A percentile compares a stretch with the other conserved stretches of the same genome.
Conservation (phyloP, 768 basidiomycete genomes). For the Chalciporus sphaerocephalus region DNA sequence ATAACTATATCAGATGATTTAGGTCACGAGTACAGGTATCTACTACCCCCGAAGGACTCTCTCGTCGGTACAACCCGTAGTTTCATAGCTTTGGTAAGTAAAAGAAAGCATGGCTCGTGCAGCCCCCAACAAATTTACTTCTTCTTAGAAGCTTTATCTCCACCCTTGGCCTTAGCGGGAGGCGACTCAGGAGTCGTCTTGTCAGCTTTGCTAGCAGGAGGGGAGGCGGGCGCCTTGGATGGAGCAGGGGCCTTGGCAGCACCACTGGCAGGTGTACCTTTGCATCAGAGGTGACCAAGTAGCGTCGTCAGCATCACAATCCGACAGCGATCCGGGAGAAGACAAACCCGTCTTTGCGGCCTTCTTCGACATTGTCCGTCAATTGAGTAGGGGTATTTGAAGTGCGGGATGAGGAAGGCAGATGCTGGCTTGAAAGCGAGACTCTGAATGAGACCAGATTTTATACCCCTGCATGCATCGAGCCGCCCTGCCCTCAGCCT, state of each 20-base stretch:
- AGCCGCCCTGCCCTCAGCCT: constrained; percentile 28
- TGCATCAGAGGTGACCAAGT: neutral
- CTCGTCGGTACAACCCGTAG: neutral
- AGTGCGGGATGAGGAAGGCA: constrained; percentile 2
- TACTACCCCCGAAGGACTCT: neutral
- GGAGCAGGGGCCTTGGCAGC: constrained; percentile 19
- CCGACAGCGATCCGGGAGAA: neutral
- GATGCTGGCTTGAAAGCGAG: neutral
- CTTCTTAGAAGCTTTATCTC: constrained; percentile 28
- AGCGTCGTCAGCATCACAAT: constrained; percentile 13
- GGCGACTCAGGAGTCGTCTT: constrained; percentile 23
- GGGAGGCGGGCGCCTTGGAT: constrained; percentile 17
- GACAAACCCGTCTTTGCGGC: constrained; percentile 21
- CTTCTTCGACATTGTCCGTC: constrained; percentile 25
- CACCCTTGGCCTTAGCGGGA: constrained; percentile 25
- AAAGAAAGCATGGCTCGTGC: neutral
- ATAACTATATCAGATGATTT: neutral
- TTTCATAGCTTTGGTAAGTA: constrained; percentile 7
- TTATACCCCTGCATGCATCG: constrained; percentile 20
- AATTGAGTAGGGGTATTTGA: neutral
- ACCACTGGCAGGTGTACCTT: constrained; percentile 14
- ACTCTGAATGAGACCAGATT: constrained; percentile 4
- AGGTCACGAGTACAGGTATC: neutral
- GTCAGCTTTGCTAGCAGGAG: constrained; percentile 17
- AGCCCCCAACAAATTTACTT: constrained; percentile 16